Conservation (phyloP, 192 early-diverging fungal species). For the Coemansia reversa region DNA sequence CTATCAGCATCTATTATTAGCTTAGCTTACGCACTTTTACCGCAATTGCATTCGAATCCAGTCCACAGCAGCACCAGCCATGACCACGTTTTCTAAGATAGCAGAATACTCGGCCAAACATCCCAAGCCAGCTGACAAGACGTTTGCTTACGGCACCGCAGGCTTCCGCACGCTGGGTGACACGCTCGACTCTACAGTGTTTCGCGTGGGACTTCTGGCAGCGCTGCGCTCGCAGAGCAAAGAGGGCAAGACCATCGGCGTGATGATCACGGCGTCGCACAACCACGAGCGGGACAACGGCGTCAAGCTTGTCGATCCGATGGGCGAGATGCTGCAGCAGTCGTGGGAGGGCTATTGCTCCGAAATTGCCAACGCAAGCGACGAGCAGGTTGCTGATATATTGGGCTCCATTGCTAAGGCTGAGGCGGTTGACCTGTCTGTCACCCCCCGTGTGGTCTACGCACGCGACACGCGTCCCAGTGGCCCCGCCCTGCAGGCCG, state of each 20-base stretch:
- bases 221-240: constrained; percentile 88
- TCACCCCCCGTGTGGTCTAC: constrained; percentile 74
- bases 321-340: constrained; percentile 97
- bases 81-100: constrained; percentile 35
- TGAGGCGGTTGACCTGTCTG: constrained; percentile 70
- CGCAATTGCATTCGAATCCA: neutral
- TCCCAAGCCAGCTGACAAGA: constrained; percentile 62
- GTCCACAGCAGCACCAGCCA: neutral
- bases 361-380: constrained; percentile 81
- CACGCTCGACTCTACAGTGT: constrained; percentile 89
- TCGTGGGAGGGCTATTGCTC: constrained; percentile 94
- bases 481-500: constrained; percentile 74
- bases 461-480: constrained; percentile 94
- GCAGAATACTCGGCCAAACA: constrained; percentile 61
- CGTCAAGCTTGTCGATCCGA: constrained; percentile 96
- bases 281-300: constrained; percentile 98
- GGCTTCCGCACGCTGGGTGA: constrained; percentile 94
- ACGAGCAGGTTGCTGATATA: constrained; percentile 60
- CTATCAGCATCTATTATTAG: neutral
- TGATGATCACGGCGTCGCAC: constrained; percentile 99
- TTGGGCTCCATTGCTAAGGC: constrained; percentile 63
- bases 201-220: constrained; percentile 88
- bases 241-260: constrained; percentile 81
- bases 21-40: neutral
- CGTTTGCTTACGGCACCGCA: constrained; percentile 92